Evolutionary conservation across 352 stramenopile genomes (phyloP), one percentile per base, ranked within the genome.

Genomic region (Pythium dissotocum): DNA sequence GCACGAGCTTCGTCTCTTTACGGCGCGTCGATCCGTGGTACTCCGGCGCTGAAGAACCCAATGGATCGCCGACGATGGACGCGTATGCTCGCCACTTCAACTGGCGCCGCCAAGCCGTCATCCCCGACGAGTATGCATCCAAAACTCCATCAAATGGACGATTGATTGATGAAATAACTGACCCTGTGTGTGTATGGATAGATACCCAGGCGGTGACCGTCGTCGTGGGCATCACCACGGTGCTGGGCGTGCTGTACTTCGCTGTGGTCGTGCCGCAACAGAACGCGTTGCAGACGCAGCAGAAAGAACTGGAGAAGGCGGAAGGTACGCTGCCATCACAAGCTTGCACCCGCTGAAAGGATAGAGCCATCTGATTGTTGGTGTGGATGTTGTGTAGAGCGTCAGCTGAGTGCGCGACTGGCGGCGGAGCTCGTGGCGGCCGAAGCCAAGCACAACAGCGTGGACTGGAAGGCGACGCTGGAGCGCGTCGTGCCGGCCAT

Each of bases 401-500:
- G 85, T 40, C 77, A 88, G 60, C 69, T 94, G 56, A 92, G 79
- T 62, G 75, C 74, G 32, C 83, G 86, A 0, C 76, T 93, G 0
- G 84, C 84, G 6, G 82, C 84, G 0, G 82, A 91, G 58, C 76
- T 91, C 5, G 72, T 91, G 33, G 81, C 80, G 5, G 84, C 87
- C n/a, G 83, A 91, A 60, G 76, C 77, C 9, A 87, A 80, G 61
- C 79, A 88, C 63, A 82, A 86, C 66, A 85, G 79, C 55, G 65
- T 76, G 52, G 87, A 93, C 68, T 95, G 88, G 88, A 95, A 95
- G 61, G 72, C 73, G 28, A 95, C 88, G n/a, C 76, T 96, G 0
- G 85, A 96, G 68, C 85, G 83, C 13, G 86, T 94, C 16, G 85
- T 96, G 26, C 87, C 88, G 12, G 88, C 88, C 13, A 96, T 96